Percentiles rank a stretch among this genome's conserved stretches.
These are phyloP conservation scores for Wallacemonas collosoma DNA, from an alignment of 208 protist species.

Conservation along the genomic window DNA sequence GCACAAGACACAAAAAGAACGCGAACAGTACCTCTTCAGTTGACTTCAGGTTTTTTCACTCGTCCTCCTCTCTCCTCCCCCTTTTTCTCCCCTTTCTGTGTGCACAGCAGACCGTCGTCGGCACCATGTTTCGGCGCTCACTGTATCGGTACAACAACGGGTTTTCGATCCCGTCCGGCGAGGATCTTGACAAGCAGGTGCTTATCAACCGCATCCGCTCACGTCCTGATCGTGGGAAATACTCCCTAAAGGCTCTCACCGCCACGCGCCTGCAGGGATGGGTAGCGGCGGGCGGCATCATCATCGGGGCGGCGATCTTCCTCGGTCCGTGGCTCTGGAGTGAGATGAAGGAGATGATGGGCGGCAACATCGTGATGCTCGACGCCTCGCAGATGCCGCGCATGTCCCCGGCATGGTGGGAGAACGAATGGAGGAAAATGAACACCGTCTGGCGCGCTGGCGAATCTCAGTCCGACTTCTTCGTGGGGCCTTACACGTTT, in stretches of 20 bases:
- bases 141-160: slow-evolving; percentile 8
- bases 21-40: too few species aligned
- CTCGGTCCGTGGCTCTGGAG: slow-evolving; percentile 76
- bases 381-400: slow-evolving; percentile 63
- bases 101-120: not conserved
- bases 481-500: slow-evolving; percentile 63
- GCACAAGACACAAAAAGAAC: too few species aligned
- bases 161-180: slow-evolving; percentile 27
- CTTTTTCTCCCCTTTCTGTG: not conserved
- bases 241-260: slow-evolving; percentile 56
- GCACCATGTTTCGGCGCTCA: slow-evolving; percentile 16
- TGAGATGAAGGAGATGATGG: slow-evolving; percentile 72
- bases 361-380: slow-evolving; percentile 67
- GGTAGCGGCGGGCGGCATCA: slow-evolving; percentile 62
- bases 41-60: not conserved
- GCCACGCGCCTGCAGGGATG: slow-evolving; percentile 66
- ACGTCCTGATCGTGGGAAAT: slow-evolving; percentile 23
- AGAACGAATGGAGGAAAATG: slow-evolving; percentile 90
- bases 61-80: not conserved
- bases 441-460: slow-evolving; percentile 78
- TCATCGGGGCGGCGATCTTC: slow-evolving; percentile 67
- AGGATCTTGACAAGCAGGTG: slow-evolving; percentile 54
- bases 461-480: slow-evolving; percentile 65
- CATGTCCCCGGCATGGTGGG: slow-evolving; percentile 85
- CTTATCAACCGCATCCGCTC: slow-evolving; percentile 54